A percentile compares a stretch with the other conserved stretches of the same genome.
Evolutionary conservation across 169 alveolate genomes (phyloP).

Genomic region (Eimeria acervulina): DNA sequence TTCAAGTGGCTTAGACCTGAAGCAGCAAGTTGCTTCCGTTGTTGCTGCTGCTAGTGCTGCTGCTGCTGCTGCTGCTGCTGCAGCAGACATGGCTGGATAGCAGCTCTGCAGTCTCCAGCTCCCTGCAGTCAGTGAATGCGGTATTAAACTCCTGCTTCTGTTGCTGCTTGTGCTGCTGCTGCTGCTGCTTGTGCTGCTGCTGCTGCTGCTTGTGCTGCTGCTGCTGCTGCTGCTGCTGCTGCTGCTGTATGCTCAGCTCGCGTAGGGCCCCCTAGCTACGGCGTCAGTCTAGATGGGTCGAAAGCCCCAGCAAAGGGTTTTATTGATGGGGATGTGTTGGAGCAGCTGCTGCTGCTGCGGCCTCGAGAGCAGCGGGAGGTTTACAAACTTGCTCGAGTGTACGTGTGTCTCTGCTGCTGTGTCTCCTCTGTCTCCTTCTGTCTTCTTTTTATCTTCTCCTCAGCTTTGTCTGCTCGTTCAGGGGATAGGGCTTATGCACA

Average conservation of each 20-base stretch:
- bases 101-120: conserved; percentile 33
- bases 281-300: conserved; percentile 32
- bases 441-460: background rate
- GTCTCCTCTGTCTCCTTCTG: background rate
- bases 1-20: too few species aligned
- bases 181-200: background rate
- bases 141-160: too few species aligned
- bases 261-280: background rate
- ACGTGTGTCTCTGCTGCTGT: background rate
- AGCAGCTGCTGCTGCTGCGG: conserved; percentile 40
- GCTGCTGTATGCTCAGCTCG: conserved; percentile 45
- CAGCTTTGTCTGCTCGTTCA: background rate
- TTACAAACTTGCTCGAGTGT: conserved; percentile 57
- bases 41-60: background rate
- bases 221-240: background rate
- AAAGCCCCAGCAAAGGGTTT: conserved; percentile 24
- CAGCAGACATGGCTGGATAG: background rate
- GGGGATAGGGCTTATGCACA: too few species aligned
- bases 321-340: conserved; percentile 62
- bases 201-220: background rate
- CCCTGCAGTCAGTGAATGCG: too few species aligned
- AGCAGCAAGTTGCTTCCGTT: background rate
- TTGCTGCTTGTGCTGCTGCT: background rate
- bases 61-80: conserved; percentile 6
- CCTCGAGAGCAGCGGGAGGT: conserved; percentile 32